phyloP scores from a whole-genome alignment of 805 yeast genomes.

The Saccharomycopsis sp. region DNA sequence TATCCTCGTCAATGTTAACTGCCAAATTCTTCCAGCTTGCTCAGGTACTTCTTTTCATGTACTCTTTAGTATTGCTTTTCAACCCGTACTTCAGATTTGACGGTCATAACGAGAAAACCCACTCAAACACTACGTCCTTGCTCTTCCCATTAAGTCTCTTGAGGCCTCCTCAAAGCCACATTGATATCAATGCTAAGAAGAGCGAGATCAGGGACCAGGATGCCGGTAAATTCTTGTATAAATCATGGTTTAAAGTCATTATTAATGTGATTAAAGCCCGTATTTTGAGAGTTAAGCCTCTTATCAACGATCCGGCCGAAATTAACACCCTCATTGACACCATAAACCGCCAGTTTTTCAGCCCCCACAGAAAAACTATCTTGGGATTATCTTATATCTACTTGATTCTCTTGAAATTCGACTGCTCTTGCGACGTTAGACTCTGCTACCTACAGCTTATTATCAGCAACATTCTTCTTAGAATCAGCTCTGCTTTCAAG shows the following conservation, averaged over 20 bases:
- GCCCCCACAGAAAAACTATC: neutral
- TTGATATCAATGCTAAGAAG: neutral
- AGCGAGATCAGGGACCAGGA: neutral
- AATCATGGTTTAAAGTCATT: neutral
- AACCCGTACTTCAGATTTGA: neutral
- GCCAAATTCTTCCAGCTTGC: neutral
- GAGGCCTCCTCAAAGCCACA: neutral
- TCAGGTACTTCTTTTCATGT: neutral
- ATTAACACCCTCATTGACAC: neutral
- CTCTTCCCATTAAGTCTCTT: neutral
- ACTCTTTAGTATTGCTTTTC: neutral
- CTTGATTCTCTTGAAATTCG: constrained; percentile 9
- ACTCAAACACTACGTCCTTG: neutral
- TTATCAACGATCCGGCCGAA: constrained; percentile 3
- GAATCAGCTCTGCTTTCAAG: neutral
- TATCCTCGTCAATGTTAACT: neutral
- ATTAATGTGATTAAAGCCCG: neutral
- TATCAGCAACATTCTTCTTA: neutral
- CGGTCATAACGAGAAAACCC: neutral
- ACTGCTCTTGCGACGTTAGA: constrained; percentile 2
- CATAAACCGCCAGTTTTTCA: constrained; percentile 5
- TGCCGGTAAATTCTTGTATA: neutral
- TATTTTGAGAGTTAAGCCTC: constrained; percentile 1
- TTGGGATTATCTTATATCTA: constrained; percentile 5
- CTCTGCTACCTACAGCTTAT: constrained; percentile 1